phyloP scores from a whole-genome alignment of 1,284 basidiomycete genomes.

The Puccinia novopanici region DNA sequence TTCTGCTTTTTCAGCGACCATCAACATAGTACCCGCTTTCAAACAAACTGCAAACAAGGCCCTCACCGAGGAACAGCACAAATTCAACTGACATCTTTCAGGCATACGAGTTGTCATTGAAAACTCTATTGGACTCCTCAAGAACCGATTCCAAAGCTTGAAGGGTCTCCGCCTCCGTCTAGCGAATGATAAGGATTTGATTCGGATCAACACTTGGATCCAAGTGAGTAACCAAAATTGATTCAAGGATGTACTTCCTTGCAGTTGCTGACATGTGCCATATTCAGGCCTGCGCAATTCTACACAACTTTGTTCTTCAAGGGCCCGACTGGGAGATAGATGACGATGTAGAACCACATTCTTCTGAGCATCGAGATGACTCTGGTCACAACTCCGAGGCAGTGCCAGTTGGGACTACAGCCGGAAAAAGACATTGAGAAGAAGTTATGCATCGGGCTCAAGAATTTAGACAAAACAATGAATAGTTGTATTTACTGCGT shows the following conservation, averaged over 20 bases:
- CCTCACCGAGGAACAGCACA: not conserved
- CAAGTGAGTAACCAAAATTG: not conserved
- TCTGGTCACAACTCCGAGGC: not conserved
- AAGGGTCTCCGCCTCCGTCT: not conserved
- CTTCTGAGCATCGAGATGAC: too few species aligned
- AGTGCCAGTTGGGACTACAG: too few species aligned
- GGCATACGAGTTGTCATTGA: not conserved
- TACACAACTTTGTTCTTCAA: conserved; percentile 2
- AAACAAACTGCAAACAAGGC: not conserved
- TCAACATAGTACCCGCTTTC: not conserved
- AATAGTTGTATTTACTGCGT: too few species aligned
- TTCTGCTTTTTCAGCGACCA: not conserved
- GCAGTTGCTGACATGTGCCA: too few species aligned
- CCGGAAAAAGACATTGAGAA: not conserved
- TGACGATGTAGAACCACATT: too few species aligned
- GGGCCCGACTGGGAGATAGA: not conserved
- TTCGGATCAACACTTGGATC: not conserved
- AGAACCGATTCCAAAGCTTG: not conserved
- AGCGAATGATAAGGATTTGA: not conserved
- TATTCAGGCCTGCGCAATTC: not conserved
- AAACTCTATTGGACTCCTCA: conserved; percentile 11
- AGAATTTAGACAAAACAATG: not conserved
- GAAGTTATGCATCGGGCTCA: not conserved
- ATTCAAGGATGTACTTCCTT: too few species aligned
- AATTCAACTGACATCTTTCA: not conserved